A percentile compares a stretch with the other conserved stretches of the same genome.
Conservation (phyloP, 2,329 filamentous ascomycete species). For the Alternaria hordeiaustralica region DNA sequence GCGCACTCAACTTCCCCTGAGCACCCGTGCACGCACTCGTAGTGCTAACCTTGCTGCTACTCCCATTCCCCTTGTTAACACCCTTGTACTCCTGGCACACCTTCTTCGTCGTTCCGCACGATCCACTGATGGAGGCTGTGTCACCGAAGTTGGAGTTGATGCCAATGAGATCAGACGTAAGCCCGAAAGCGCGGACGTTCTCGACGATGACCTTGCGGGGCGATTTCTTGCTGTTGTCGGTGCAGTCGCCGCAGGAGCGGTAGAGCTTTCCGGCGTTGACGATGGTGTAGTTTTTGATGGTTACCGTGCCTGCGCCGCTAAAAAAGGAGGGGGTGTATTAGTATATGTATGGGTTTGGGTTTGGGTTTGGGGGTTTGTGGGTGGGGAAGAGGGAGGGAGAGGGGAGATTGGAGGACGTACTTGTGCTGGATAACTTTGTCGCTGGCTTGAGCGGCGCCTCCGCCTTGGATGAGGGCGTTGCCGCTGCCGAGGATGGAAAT, state of each 20-base stretch:
- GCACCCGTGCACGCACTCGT: constrained; percentile 13
- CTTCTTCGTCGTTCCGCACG: constrained; percentile 34
- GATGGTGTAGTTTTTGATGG: constrained; percentile 47
- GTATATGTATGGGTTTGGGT: not conserved
- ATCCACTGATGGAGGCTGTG: constrained; percentile 53
- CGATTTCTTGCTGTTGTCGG: constrained; percentile 53
- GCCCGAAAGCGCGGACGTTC: constrained; percentile 49
- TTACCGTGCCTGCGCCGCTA: constrained; percentile 6
- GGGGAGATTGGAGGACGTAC: constrained; percentile 15
- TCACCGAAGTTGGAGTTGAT: constrained; percentile 60
- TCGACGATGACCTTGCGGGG: constrained; percentile 52
- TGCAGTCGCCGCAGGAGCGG: constrained; percentile 54
- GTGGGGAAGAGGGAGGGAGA: constrained; percentile 14
- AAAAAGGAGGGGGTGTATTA: not conserved
- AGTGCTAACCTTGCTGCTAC: constrained; percentile 12
- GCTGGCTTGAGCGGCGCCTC: constrained; percentile 42
- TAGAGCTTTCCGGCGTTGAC: constrained; percentile 58
- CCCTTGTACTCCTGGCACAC: constrained; percentile 35
- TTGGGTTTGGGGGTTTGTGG: not conserved
- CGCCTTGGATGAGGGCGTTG: constrained; percentile 41
- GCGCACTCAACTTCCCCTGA: constrained; percentile 24
- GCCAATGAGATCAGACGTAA: constrained; percentile 50
- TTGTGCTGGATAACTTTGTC: constrained; percentile 50
- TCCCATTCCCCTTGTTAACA: constrained; percentile 27
- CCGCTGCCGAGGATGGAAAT: constrained; percentile 36